Conservation (phyloP, 1,139 yeast species). For the Casaregolazyma lundiana region DNA sequence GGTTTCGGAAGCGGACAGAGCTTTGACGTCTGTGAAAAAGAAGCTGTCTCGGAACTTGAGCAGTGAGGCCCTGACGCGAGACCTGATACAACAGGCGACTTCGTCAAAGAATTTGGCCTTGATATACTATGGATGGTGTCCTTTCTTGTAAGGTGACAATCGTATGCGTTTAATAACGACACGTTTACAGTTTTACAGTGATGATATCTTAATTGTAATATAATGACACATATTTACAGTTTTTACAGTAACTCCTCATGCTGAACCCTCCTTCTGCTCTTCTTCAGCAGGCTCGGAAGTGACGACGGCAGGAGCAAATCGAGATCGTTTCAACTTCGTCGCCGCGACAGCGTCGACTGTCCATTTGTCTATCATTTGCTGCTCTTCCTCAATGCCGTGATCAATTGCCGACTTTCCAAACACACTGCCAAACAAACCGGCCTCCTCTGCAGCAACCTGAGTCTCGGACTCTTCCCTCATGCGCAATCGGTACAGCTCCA, state of each 20-base stretch:
- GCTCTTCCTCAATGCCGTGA: conserved; percentile 68
- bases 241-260: too few species aligned
- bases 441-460: conserved; percentile 77
- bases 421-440: conserved; percentile 77
- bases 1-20: conserved; percentile 75
- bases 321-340: conserved; percentile 27
- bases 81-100: conserved; percentile 72
- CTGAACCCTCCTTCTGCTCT: background rate
- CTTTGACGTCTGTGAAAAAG: conserved; percentile 64
- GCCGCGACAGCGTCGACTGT: conserved; percentile 52
- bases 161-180: too few species aligned
- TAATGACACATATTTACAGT: background rate
- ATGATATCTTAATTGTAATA: too few species aligned
- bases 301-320: conserved; percentile 13
- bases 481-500: conserved; percentile 80
- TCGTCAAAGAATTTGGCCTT: conserved; percentile 63
- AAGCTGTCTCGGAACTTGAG: conserved; percentile 73
- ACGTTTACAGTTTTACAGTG: too few species aligned
- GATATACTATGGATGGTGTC: conserved; percentile 76
- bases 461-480: conserved; percentile 77
- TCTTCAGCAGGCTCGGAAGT: background rate
- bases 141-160: conserved; percentile 30
- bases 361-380: conserved; percentile 68
- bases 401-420: conserved; percentile 59
- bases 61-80: conserved; percentile 79